Conservation (phyloP, 1,284 basidiomycete species). For the Stygiomarasmius scandens region DNA sequence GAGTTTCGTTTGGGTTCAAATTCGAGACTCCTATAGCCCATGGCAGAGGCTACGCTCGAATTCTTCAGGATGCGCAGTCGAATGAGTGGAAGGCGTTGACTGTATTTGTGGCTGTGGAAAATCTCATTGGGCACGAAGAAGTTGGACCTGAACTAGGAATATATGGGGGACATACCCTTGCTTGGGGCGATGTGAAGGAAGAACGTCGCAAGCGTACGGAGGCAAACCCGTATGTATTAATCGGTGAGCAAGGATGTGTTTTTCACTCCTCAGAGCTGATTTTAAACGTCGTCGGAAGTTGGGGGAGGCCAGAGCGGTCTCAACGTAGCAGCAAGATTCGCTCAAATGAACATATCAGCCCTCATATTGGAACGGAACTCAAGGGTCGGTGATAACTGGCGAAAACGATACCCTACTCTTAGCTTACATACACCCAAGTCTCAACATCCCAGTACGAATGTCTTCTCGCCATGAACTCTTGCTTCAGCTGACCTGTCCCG, state of each 20-base stretch:
- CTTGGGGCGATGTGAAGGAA: constrained; percentile 34
- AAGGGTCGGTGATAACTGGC: constrained; percentile 58
- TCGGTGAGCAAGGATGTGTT: constrained; percentile 25
- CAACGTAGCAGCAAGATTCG: constrained; percentile 53
- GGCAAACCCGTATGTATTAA: constrained; percentile 36
- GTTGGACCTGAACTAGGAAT: constrained; percentile 29
- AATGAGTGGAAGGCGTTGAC: constrained; percentile 35
- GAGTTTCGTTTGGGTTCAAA: constrained; percentile 40
- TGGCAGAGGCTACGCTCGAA: constrained; percentile 40
- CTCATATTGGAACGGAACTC: constrained; percentile 51
- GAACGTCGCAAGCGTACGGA: constrained; percentile 30
- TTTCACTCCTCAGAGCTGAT: background rate
- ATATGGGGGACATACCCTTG: constrained; percentile 32
- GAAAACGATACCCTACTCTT: constrained; percentile 52
- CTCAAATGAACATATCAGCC: constrained; percentile 49
- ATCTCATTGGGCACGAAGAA: constrained; percentile 40
- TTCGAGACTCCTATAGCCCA: constrained; percentile 40
- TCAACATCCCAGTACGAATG: constrained; percentile 36
- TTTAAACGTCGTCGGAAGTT: constrained; percentile 29
- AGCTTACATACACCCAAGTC: constrained; percentile 47
- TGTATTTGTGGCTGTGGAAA: constrained; percentile 31
- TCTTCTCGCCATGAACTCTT: constrained; percentile 2
- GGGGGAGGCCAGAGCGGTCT: constrained; percentile 61
- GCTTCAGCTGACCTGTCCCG: background rate
- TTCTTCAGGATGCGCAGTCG: constrained; percentile 26